These are phyloP conservation scores for Cladophialophora yegresii DNA, from an alignment of 2,329 filamentous ascomycete species.

Conservation along the genomic window DNA sequence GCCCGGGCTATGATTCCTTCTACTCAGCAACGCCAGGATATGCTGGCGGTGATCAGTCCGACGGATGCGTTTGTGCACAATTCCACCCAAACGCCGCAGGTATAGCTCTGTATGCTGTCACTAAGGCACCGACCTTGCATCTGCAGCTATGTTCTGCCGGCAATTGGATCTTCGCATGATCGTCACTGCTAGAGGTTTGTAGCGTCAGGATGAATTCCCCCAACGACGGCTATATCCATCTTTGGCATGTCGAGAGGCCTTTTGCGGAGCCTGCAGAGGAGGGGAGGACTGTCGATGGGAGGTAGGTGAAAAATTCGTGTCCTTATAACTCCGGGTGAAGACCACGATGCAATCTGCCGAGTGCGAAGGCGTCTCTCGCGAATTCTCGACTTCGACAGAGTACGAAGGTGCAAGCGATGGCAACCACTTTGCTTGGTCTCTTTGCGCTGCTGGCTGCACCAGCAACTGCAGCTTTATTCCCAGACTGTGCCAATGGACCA, in stretches of 20 bases:
- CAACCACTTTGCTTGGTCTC: slow-evolving; percentile 15
- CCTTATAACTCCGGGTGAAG: slow-evolving; percentile 6
- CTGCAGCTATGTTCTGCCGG: slow-evolving; percentile 3
- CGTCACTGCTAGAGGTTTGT: slow-evolving; percentile 8
- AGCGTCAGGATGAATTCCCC: slow-evolving; percentile 13
- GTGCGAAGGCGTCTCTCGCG: slow-evolving; percentile 3
- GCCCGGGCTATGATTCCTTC: background rate
- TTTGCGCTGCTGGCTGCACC: slow-evolving; percentile 19
- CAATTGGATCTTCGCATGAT: slow-evolving; percentile 14
- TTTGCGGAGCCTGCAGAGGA: slow-evolving; percentile 12
- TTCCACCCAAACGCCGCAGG: background rate
- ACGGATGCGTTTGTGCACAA: background rate
- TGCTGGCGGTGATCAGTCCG: slow-evolving; percentile 5
- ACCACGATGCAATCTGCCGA: background rate
- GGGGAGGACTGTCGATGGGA: background rate
- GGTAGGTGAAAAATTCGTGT: slow-evolving; percentile 1
- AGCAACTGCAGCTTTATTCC: slow-evolving; percentile 36
- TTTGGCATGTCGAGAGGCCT: background rate
- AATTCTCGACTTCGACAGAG: background rate
- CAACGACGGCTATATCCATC: slow-evolving; percentile 13
- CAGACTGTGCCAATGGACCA: slow-evolving; percentile 56
- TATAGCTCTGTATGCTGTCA: background rate
- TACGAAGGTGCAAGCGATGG: slow-evolving; percentile 11
- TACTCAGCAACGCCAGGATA: background rate
- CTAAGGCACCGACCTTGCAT: slow-evolving; percentile 1